Conservation (phyloP, 1,139 yeast genomes). For the Yamadazyma oceani region DNA sequence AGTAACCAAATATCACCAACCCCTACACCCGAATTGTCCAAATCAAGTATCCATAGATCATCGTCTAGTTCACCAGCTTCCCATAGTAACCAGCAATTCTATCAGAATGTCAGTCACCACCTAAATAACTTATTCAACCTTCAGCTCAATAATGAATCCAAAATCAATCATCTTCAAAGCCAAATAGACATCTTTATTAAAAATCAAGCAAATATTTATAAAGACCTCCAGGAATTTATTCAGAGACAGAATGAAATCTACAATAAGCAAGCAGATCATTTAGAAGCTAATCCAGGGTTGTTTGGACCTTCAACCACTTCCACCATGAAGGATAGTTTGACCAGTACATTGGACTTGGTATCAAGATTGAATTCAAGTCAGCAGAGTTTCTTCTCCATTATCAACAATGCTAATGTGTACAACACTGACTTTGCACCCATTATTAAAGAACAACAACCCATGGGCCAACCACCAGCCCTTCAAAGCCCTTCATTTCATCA, state of each 20-base stretch:
- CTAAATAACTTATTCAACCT: constrained; percentile 8
- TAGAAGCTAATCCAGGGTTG: constrained; percentile 19
- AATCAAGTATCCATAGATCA: neutral
- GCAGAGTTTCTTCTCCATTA: constrained; percentile 11
- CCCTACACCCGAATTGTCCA: constrained; percentile 5
- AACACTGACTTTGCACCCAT: no score
- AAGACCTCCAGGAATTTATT: constrained; percentile 19
- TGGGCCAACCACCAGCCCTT: no score
- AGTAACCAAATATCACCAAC: constrained; percentile 6
- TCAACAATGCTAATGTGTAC: constrained; percentile 8
- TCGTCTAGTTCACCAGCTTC: no score
- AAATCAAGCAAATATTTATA: constrained; percentile 18
- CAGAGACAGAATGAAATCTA: constrained; percentile 21
- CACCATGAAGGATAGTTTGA: constrained; percentile 6
- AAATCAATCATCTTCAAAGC: constrained; percentile 18
- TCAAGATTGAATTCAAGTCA: constrained; percentile 9
- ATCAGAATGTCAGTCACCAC: neutral
- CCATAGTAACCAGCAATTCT: no score
- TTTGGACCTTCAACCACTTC: neutral
- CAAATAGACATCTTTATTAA: constrained; percentile 18
- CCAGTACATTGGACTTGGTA: constrained; percentile 5
- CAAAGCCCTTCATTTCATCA: no score
- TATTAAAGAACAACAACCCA: no score
- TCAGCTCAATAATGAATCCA: constrained; percentile 15
- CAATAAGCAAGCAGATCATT: constrained; percentile 20